Base-by-base conservation (phyloP, 306 rosid genomes). In the Prunus padus region DNA sequence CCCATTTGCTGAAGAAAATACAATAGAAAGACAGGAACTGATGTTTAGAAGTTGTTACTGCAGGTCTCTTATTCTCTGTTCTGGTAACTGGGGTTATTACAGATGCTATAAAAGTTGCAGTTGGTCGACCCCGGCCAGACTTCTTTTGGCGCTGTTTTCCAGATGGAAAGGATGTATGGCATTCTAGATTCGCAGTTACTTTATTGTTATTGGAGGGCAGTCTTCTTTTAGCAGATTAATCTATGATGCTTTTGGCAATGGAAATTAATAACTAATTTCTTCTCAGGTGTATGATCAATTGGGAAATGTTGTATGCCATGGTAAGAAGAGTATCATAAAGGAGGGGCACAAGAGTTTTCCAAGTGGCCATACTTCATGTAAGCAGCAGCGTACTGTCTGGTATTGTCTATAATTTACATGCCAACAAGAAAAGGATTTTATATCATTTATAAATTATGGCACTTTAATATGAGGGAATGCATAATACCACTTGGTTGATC, bases 71-170 rank as follows among this genome's bases (percentile, higher is more conserved):
- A 30, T 93, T 89, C 85, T 85, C 98, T 56, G 20, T 80, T 80
- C 80, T 93, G 63, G 30, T 93, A 79, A 93, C 98, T 26, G 89
- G 80, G 7, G 89, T 91, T 72, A 66, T 91, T 74, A 93, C 98
- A 16, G 97, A 85, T 56, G 84, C 97, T 8, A 84, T 93, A 73
- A 93, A 93, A 86, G 65, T 86, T 81, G 97, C 91, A 47, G 98
- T 93, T 11, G 97, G 97, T 30, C 92, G 98, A 62, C 98, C 98
- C 68, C 97, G 98, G 69, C 98, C 98, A 0, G 91, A 93, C 86
- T 93, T 93, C 88, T 93, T 93, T 66, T 93, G 97, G 98, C 90
- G 97, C 56, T 93, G 98, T 84, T 93, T 93, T 78, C 98, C 98
- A 6, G 97, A 93, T 79, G 98, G 98, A 84, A 93, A 91, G 77